Evolutionary conservation across 129 eudicot species (phyloP).

Genomic region (Dittrichia graveolens): DNA sequence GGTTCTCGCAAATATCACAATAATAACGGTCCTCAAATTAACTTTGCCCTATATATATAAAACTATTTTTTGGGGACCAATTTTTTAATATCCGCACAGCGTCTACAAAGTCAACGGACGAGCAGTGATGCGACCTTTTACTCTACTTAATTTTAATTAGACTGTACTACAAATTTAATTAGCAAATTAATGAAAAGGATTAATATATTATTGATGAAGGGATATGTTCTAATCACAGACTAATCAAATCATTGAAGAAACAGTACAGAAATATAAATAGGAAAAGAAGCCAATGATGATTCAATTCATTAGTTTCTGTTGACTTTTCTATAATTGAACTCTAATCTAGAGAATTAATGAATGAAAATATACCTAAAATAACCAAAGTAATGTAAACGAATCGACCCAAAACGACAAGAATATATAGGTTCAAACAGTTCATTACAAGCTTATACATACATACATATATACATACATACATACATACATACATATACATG

Average conservation of each 20-base stretch:
- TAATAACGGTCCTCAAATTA: too few species aligned
- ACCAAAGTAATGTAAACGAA: conserved; percentile 8
- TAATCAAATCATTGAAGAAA: conserved; percentile 33
- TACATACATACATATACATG: not conserved
- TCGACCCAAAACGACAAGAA: conserved; percentile 16
- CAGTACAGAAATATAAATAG: not conserved
- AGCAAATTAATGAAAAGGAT: not conserved
- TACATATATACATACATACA: too few species aligned
- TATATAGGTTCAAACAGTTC: not conserved
- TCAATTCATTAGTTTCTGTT: conserved; percentile 22
- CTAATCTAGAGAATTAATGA: conserved; percentile 10
- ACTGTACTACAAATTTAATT: conserved; percentile 1
- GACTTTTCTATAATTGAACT: conserved; percentile 20
- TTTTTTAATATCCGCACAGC: too few species aligned
- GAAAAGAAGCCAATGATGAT: conserved; percentile 27
- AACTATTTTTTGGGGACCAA: too few species aligned
- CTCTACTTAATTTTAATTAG: conserved; percentile 3
- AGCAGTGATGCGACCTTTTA: too few species aligned
- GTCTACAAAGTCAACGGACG: too few species aligned
- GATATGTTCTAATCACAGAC: conserved; percentile 34
- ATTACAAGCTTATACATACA: conserved; percentile 18
- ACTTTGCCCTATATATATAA: too few species aligned
- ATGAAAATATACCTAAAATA: conserved; percentile 9
- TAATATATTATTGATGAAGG: conserved; percentile 18
- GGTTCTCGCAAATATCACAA: too few species aligned